A percentile compares a stretch with the other conserved stretches of the same genome.
phyloP scores from a whole-genome alignment of 2,329 filamentous ascomycete species.

The Mariannaea sp. region DNA sequence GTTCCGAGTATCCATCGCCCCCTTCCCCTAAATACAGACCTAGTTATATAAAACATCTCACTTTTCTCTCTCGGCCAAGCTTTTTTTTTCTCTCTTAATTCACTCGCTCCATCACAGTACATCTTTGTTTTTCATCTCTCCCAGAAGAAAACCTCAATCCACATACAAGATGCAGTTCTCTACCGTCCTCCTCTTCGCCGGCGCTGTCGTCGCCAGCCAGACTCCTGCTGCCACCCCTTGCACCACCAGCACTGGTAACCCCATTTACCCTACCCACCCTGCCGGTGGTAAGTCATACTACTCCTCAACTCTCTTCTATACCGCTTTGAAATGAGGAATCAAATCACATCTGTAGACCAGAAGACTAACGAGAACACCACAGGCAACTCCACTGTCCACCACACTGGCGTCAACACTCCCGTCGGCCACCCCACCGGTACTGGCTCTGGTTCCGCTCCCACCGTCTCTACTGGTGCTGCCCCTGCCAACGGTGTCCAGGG shows the following conservation, averaged over 20 bases:
- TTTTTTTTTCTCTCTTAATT: too few relatives aligned
- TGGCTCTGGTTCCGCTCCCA: constrained; percentile 19
- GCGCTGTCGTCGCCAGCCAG: constrained; percentile 27
- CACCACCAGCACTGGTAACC: too few relatives aligned
- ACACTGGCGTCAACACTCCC: background rate
- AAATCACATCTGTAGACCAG: too few relatives aligned
- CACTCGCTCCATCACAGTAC: too few relatives aligned
- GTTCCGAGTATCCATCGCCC: too few relatives aligned
- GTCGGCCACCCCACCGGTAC: constrained; percentile 16
- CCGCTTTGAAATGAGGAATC: too few relatives aligned
- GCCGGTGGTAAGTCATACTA: too few relatives aligned
- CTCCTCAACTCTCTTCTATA: too few relatives aligned
- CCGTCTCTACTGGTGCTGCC: constrained; percentile 26
- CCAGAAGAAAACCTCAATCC: constrained; percentile 13
- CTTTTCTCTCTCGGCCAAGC: too few relatives aligned
- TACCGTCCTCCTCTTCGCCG: constrained; percentile 36
- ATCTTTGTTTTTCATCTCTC: constrained; percentile 3
- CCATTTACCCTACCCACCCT: too few relatives aligned
- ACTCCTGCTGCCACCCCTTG: constrained; percentile 5
- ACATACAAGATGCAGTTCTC: constrained; percentile 34
- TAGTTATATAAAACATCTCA: too few relatives aligned
- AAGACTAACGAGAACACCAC: constrained; percentile 3
- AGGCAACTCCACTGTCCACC: constrained; percentile 11
- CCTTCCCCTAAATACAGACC: too few relatives aligned
- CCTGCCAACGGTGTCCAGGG: constrained; percentile 13